Evolutionary conservation across 1,139 yeast species (phyloP).

Genomic region (Protomyces pachydermus): DNA sequence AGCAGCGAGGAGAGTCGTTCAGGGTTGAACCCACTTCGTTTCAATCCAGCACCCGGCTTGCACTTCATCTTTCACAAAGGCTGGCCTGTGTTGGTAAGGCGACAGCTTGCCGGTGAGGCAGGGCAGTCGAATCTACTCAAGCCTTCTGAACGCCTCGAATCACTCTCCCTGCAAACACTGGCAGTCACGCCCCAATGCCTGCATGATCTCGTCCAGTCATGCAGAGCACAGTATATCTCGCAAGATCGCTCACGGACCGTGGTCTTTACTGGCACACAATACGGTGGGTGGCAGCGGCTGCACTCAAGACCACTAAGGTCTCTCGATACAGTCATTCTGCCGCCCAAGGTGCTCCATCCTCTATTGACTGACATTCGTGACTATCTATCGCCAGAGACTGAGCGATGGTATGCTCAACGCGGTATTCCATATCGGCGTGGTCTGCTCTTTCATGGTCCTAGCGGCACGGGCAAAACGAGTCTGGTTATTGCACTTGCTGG

Average conservation of each 20-base stretch:
- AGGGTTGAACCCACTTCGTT: neutral
- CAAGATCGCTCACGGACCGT: slow-evolving; percentile 22
- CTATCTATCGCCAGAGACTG: slow-evolving; percentile 55
- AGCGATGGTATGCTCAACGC: slow-evolving; percentile 88
- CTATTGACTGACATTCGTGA: slow-evolving; percentile 70
- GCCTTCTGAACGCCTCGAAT: slow-evolving; percentile 16
- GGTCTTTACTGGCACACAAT: slow-evolving; percentile 14
- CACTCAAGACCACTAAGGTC: slow-evolving; percentile 70
- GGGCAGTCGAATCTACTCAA: slow-evolving; percentile 20
- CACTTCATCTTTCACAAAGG: slow-evolving; percentile 7
- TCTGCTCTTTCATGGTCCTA: slow-evolving; percentile 90
- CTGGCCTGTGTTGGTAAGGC: slow-evolving; percentile 6
- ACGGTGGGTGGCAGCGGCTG: slow-evolving; percentile 23
- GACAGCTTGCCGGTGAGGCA: slow-evolving; percentile 19
- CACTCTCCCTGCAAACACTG: slow-evolving; percentile 14
- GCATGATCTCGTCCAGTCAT: slow-evolving; percentile 6
- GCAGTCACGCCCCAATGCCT: slow-evolving; percentile 5
- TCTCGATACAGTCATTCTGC: slow-evolving; percentile 79
- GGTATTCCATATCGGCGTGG: slow-evolving; percentile 98
- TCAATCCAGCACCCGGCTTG: slow-evolving; percentile 17
- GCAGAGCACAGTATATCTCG: slow-evolving; percentile 9
- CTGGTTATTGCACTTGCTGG: slow-evolving; percentile 96
- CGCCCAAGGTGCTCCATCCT: slow-evolving; percentile 62
- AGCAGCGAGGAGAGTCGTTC: neutral
- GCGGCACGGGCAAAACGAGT: slow-evolving; percentile 95